Conservation (phyloP, 768 basidiomycete species). For the Boletus rubropictus region DNA sequence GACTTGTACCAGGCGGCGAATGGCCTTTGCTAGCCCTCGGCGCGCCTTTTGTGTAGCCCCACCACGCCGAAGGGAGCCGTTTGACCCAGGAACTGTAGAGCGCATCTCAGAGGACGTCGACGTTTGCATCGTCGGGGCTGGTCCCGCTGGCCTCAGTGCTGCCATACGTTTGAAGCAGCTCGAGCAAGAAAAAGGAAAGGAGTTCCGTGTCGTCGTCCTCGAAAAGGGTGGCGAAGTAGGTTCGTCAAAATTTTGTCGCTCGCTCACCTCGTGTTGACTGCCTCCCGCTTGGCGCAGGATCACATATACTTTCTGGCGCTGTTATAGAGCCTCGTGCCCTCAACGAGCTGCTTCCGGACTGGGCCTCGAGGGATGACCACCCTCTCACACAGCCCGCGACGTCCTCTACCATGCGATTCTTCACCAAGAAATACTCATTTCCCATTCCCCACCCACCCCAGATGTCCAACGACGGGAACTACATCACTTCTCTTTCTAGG, state of each 20-base stretch:
- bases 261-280: background rate
- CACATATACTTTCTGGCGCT: constrained; percentile 93
- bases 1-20: background rate
- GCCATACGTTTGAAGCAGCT: constrained; percentile 94
- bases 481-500: constrained; percentile 82
- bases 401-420: constrained; percentile 77
- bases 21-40: background rate
- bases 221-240: constrained; percentile 95
- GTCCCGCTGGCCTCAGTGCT: constrained; percentile 93
- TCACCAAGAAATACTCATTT: constrained; percentile 62
- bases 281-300: constrained; percentile 44
- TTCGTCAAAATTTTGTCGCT: constrained; percentile 33
- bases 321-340: constrained; percentile 91
- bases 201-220: constrained; percentile 86
- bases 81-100: constrained; percentile 62
- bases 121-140: constrained; percentile 94
- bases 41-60: constrained; percentile 17
- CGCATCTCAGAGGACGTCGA: constrained; percentile 89
- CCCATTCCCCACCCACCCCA: constrained; percentile 95
- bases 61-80: constrained; percentile 28
- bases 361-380: constrained; percentile 60
- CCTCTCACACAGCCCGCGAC: constrained; percentile 79
- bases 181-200: constrained; percentile 40
- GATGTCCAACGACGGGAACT: constrained; percentile 94
- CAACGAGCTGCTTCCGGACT: constrained; percentile 84